Conservation (phyloP, 2,329 filamentous ascomycete species). For the Escovopsis sp. region DNA sequence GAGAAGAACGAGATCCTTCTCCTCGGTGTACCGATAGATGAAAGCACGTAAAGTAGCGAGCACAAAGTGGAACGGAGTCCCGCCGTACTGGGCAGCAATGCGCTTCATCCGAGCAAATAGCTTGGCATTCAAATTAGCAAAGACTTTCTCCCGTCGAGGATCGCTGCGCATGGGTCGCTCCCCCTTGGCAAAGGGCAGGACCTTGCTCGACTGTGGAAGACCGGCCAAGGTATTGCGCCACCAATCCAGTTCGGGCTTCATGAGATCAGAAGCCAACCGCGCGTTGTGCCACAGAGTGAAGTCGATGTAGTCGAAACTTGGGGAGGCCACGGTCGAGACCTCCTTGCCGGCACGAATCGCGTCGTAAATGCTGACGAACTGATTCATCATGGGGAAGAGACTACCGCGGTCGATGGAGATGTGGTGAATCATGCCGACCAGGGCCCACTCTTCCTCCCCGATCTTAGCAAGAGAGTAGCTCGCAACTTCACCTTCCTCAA, state of each 20-base stretch:
- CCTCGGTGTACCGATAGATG: constrained; percentile 12
- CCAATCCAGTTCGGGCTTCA: constrained; percentile 13
- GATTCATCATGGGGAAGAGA: constrained; percentile 11
- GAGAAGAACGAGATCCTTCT: constrained; percentile 12
- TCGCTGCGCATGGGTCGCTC: constrained; percentile 9
- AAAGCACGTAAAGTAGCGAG: constrained; percentile 13
- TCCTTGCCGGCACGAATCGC: constrained; percentile 8
- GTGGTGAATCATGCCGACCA: constrained; percentile 12
- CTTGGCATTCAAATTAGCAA: constrained; percentile 10
- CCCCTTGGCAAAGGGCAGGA: constrained; percentile 12
- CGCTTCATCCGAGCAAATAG: constrained; percentile 13
- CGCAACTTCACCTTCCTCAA: constrained; percentile 11
- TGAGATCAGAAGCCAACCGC: constrained; percentile 10
- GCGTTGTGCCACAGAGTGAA: constrained; percentile 15
- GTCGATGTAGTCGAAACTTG: constrained; percentile 11
- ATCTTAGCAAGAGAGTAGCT: constrained; percentile 10
- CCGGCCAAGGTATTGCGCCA: constrained; percentile 10
- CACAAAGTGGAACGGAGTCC: constrained; percentile 14
- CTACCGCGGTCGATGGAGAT: constrained; percentile 12
- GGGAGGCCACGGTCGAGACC: constrained; percentile 9
- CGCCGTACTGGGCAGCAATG: constrained; percentile 9
- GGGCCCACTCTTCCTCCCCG: constrained; percentile 9
- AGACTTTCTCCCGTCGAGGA: constrained; percentile 8
- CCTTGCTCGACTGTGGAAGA: constrained; percentile 8
- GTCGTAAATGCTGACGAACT: constrained; percentile 12